Base-by-base conservation (phyloP, 169 alveolate genomes). In the Cryptosporidium felis region DNA sequence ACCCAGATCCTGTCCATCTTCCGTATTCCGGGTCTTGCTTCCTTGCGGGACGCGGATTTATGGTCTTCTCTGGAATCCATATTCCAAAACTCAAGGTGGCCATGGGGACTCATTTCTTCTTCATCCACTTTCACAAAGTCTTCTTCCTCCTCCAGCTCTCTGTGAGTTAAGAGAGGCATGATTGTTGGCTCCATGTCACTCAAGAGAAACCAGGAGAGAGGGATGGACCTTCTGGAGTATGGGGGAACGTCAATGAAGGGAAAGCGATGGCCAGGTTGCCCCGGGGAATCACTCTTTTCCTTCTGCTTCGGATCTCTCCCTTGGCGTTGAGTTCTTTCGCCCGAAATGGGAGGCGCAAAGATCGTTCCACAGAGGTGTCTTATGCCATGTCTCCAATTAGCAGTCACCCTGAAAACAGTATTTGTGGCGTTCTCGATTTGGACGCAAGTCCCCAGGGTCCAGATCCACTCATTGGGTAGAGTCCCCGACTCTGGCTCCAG, bases 401-500 rank as follows among this genome's bases (percentile, higher is more conserved):
- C 85, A 4, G 67, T 74, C 8, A 74, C 67, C 38, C 85, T 74
- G 41, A 74, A 74, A 6, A 56, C 49, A 14, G 8, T 53, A 23
- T 74, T 74, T 18, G 85, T 74, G 14, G 85, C 46, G 56, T 74
- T 74, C 21, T 74, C 85, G 18, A 74, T 74, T 36, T 74, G 85
- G 18, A 74, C 58, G 16, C 85, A 74, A 32, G 85, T 74, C 36
- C 85, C 85, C 18, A 74, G 23, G 34, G 85, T 74, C 85, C 85
- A 74, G 18, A 74, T 74, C 85, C 85, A 74, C 34, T 74, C 85
- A 53, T 74, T 74, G 32, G 85, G 58, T 38, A 16, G 28, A 49
- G 58, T 40, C 6, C 85, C 85, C n/a, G 85, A 56, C 40, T 74
- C 85, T 49, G 85, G 85, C n/a, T 74, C 85, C 41, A 74, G 41